These are phyloP conservation scores for Alternaria brassicicola DNA, from an alignment of 2,329 filamentous ascomycete genomes.

Conservation along the genomic window DNA sequence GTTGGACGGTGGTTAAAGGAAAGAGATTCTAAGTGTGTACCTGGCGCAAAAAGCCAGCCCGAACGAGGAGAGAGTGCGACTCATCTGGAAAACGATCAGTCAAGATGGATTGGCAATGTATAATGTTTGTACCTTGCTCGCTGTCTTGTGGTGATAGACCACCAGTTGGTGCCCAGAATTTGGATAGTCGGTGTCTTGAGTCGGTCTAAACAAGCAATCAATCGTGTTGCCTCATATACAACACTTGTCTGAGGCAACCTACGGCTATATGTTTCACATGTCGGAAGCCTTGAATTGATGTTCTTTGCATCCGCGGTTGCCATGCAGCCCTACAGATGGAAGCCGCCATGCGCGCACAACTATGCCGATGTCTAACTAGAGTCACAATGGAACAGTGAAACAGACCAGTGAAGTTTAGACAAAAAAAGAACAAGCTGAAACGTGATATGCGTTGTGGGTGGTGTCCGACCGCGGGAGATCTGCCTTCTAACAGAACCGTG, in stretches of 20 bases:
- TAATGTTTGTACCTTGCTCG: slow-evolving; percentile 47
- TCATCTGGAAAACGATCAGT: slow-evolving; percentile 35
- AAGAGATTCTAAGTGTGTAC: slow-evolving; percentile 21
- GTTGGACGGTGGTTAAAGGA: not conserved
- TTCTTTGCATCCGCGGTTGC: slow-evolving; percentile 16
- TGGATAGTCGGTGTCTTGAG: slow-evolving; percentile 68
- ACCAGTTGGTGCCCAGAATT: slow-evolving; percentile 79
- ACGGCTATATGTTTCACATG: slow-evolving; percentile 49
- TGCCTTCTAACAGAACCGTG: slow-evolving; percentile 21
- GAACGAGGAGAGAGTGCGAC: slow-evolving; percentile 53
- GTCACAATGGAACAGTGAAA: not conserved
- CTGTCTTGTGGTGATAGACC: slow-evolving; percentile 64
- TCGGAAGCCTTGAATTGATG: slow-evolving; percentile 7
- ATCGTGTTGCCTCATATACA: not conserved
- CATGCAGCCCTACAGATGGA: slow-evolving; percentile 30
- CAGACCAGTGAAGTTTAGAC: not conserved
- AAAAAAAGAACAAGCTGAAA: not conserved
- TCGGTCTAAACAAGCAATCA: slow-evolving; percentile 53
- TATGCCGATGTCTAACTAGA: not conserved
- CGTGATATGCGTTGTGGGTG: slow-evolving; percentile 10
- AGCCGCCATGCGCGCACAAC: slow-evolving; percentile 35
- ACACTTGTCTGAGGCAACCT: not conserved
- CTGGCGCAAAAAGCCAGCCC: slow-evolving; percentile 55
- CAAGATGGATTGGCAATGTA: not conserved
- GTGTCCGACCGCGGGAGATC: slow-evolving; percentile 6